Evolutionary conservation across 208 protist genomes (phyloP).

Genomic region (Trypanosomatidae sp.): DNA sequence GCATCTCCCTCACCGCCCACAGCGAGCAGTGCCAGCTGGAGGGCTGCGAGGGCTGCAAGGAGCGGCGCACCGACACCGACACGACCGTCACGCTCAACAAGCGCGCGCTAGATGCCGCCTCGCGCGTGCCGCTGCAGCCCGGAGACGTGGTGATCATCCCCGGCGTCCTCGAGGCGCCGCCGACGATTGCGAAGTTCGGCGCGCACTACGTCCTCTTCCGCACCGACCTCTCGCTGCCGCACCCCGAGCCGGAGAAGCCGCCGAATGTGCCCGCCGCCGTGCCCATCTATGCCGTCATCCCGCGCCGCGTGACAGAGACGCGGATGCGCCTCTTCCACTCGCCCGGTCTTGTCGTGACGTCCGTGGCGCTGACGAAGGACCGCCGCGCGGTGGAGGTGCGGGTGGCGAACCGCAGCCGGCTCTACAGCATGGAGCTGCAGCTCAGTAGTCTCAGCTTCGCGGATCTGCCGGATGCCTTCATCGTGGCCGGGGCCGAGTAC

Average conservation of each 20-base stretch:
- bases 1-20: slow-evolving; percentile 77
- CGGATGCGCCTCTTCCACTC: slow-evolving; percentile 77
- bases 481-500: slow-evolving; percentile 77
- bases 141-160: slow-evolving; percentile 66
- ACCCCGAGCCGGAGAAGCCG: slow-evolving; percentile 60
- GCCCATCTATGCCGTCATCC: slow-evolving; percentile 87
- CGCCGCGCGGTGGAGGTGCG: slow-evolving; percentile 71
- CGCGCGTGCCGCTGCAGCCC: slow-evolving; percentile 47
- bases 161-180: slow-evolving; percentile 56
- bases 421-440: slow-evolving; percentile 79
- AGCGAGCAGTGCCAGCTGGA: slow-evolving; percentile 82
- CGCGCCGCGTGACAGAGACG: slow-evolving; percentile 81
- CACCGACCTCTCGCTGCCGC: slow-evolving; percentile 62
- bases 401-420: slow-evolving; percentile 63
- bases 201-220: slow-evolving; percentile 80
- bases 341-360: slow-evolving; percentile 60
- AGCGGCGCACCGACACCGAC: slow-evolving; percentile 39
- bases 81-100: slow-evolving; percentile 59
- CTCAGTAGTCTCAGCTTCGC: slow-evolving; percentile 64
- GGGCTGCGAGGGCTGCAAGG: slow-evolving; percentile 78
- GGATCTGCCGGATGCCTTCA: slow-evolving; percentile 55
- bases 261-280: slow-evolving; percentile 70
- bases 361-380: slow-evolving; percentile 62
- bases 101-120: slow-evolving; percentile 37
- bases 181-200: slow-evolving; percentile 40